These are phyloP conservation scores for Aegilops sharonensis DNA, from an alignment of 176 grass and related monocot species.

Conservation along the genomic window DNA sequence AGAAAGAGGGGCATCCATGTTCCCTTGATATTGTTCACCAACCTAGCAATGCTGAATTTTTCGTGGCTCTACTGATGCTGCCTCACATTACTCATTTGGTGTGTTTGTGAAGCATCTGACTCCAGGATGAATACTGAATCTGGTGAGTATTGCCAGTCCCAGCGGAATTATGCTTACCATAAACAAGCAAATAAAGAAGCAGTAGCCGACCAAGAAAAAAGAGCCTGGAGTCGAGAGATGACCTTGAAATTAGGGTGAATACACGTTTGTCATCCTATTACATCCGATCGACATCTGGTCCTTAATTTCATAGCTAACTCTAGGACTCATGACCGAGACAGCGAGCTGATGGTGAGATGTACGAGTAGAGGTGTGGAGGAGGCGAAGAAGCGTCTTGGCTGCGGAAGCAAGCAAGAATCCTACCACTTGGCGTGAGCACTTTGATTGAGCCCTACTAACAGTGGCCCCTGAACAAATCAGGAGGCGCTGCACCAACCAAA, in stretches of 20 bases:
- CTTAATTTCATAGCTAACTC: neutral
- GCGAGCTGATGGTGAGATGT: neutral
- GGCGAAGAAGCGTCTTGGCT: slow-evolving; percentile 15
- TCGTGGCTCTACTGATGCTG: neutral
- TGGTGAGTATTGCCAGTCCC: neutral
- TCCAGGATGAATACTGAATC: neutral
- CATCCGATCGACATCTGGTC: neutral
- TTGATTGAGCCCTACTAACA: slow-evolving; percentile 23
- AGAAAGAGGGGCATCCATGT: slow-evolving; percentile 1
- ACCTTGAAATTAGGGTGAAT: neutral
- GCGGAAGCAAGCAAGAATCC: slow-evolving; percentile 53
- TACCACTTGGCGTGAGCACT: slow-evolving; percentile 14
- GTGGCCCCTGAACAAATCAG: slow-evolving; percentile 7
- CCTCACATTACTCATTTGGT: neutral
- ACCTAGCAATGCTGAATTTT: neutral
- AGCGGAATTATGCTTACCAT: neutral
- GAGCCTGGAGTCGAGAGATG: neutral
- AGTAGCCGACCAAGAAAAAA: neutral
- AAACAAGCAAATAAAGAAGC: neutral
- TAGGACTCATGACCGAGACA: neutral
- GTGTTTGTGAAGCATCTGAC: neutral
- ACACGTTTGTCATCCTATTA: neutral
- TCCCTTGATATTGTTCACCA: slow-evolving; percentile 11
- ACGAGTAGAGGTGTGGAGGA: neutral
- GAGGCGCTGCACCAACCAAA: slow-evolving; percentile 25